These are phyloP conservation scores for Fusarium mundagurra DNA, from an alignment of 2,329 filamentous ascomycete species.

Conservation along the genomic window DNA sequence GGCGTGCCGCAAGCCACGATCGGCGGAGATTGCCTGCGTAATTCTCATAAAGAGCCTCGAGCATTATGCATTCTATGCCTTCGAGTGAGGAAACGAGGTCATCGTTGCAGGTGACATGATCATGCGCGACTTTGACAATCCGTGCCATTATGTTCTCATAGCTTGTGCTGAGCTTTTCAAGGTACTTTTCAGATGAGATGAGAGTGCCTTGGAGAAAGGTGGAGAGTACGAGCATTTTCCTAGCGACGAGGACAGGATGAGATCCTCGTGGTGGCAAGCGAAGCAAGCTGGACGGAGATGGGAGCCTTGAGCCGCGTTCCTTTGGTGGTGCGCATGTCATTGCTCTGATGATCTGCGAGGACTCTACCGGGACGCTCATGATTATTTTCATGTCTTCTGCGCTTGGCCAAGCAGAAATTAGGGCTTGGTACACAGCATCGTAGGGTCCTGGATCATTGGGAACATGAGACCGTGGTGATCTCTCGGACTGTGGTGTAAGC, in stretches of 20 bases:
- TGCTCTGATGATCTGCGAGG: constrained; percentile 49
- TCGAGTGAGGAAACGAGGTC: constrained; percentile 57
- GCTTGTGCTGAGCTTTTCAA: constrained; percentile 26
- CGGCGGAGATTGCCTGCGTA: constrained; percentile 58
- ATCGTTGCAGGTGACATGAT: constrained; percentile 57
- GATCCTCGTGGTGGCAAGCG: constrained; percentile 24
- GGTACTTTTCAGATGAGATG: background rate
- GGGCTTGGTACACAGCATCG: constrained; percentile 42
- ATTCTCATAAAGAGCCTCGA: constrained; percentile 57
- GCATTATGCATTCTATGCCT: constrained; percentile 60
- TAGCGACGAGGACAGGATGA: constrained; percentile 56
- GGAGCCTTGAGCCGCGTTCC: background rate
- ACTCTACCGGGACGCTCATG: constrained; percentile 41
- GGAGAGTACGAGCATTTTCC: constrained; percentile 52
- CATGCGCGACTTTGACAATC: constrained; percentile 44
- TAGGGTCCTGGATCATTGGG: background rate
- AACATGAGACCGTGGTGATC: no score
- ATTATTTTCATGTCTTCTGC: constrained; percentile 52
- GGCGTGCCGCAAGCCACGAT: constrained; percentile 57
- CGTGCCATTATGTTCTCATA: constrained; percentile 36
- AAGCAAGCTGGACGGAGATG: constrained; percentile 46
- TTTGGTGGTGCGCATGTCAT: constrained; percentile 46
- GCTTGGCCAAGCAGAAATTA: constrained; percentile 52
- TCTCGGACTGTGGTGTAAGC: background rate
- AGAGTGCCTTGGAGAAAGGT: constrained; percentile 49